A percentile compares a stretch with the other conserved stretches of the same genome.
Evolutionary conservation across 352 stramenopile genomes (phyloP).

Genomic region (Phytopythium helicoides): DNA sequence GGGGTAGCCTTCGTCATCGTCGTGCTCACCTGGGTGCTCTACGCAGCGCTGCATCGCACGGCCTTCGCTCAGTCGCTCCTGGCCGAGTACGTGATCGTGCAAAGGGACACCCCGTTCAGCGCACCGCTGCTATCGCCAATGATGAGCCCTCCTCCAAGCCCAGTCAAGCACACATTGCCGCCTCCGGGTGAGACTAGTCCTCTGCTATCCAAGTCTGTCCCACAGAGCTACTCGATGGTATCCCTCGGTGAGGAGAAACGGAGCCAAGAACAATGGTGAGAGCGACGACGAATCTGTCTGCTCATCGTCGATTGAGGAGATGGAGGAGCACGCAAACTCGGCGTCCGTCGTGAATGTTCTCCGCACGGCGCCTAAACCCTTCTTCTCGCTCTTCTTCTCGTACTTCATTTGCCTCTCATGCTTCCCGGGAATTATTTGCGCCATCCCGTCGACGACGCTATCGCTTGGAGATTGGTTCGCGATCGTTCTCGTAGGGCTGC

Average conservation of each 20-base stretch:
- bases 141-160: conserved; percentile 30
- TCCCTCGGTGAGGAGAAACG: conserved; percentile 10
- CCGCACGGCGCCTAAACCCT: conserved; percentile 61
- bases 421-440: conserved; percentile 77
- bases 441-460: conserved; percentile 59
- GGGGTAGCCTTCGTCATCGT: conserved; percentile 55
- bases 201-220: conserved; percentile 19
- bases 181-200: conserved; percentile 42
- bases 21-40: conserved; percentile 50
- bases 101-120: conserved; percentile 56
- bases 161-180: conserved; percentile 10
- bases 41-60: conserved; percentile 45
- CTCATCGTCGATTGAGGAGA: conserved; percentile 24
- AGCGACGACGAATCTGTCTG: conserved; percentile 40
- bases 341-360: conserved; percentile 59
- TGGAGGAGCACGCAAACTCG: conserved; percentile 35
- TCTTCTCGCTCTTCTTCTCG: conserved; percentile 76
- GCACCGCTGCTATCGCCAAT: conserved; percentile 51
- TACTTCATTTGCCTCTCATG: conserved; percentile 79
- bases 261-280: conserved; percentile 15
- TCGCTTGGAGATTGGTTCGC: conserved; percentile 67
- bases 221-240: conserved; percentile 8
- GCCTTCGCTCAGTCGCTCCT: conserved; percentile 62
- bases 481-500: conserved; percentile 68
- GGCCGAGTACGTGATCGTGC: conserved; percentile 63